Percentiles rank a stretch among this genome's conserved stretches.
These are phyloP conservation scores for Kodamaea hsintzibuensis DNA, from an alignment of 805 yeast genomes.

Conservation along the genomic window DNA sequence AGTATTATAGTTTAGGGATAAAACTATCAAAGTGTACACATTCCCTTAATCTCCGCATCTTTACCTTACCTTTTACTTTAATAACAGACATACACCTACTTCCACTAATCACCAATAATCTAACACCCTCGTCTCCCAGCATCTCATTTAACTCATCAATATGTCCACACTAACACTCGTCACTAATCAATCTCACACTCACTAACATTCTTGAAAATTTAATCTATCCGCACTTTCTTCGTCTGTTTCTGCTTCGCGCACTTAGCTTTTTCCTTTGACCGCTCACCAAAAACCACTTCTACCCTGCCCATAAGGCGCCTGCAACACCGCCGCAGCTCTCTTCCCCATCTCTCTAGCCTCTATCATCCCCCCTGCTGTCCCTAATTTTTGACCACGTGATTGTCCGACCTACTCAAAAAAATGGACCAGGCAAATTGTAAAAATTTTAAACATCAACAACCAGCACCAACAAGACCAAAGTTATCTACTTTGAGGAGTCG, in stretches of 20 bases:
- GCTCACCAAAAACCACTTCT: neutral
- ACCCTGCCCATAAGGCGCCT: neutral
- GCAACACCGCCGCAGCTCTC: neutral
- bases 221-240: neutral
- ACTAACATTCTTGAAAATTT: neutral
- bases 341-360: neutral
- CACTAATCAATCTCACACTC: neutral
- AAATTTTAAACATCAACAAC: slow-evolving; percentile 3
- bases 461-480: slow-evolving; percentile 1
- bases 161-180: neutral
- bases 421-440: slow-evolving; percentile 1
- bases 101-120: too few relatives aligned
- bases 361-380: neutral
- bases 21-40: too few relatives aligned
- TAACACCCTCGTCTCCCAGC: too few relatives aligned
- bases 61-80: too few relatives aligned
- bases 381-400: neutral
- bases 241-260: neutral
- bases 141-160: too few relatives aligned
- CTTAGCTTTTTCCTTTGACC: neutral
- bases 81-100: too few relatives aligned
- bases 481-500: neutral
- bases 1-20: too few relatives aligned
- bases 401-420: neutral
- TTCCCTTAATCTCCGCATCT: too few relatives aligned